Percentiles rank a stretch among this genome's conserved stretches.
Evolutionary conservation across 495 filamentous ascomycete species (phyloP).

Genomic region (Penicillium waksmanii): DNA sequence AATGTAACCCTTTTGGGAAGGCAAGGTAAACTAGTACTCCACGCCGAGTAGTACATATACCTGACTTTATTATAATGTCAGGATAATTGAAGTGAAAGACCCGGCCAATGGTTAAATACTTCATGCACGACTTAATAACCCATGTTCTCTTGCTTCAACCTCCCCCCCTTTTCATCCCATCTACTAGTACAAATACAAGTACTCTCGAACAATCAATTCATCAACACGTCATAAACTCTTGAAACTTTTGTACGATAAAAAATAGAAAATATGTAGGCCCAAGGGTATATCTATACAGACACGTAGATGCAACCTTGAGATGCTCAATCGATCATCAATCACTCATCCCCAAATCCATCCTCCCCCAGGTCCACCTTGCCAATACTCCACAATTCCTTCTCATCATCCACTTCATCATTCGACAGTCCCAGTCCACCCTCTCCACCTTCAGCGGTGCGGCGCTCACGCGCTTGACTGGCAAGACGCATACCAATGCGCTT

Average conservation of each 20-base stretch:
- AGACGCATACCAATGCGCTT: slow-evolving; percentile 86
- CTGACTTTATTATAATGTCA: too few relatives aligned
- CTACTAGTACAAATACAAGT: too few relatives aligned
- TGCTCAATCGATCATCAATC: slow-evolving; percentile 24
- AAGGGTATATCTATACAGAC: slow-evolving; percentile 33
- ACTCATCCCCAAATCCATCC: slow-evolving; percentile 58
- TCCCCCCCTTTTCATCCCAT: too few relatives aligned
- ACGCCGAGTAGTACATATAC: too few relatives aligned
- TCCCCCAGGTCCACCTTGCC: slow-evolving; percentile 86
- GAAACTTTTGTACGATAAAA: slow-evolving; percentile 30
- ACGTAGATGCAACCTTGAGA: slow-evolving; percentile 28
- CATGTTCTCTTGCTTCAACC: too few relatives aligned
- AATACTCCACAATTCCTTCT: slow-evolving; percentile 94
- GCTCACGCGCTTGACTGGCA: slow-evolving; percentile 80
- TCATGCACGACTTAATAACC: too few relatives aligned
- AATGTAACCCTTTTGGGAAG: slow-evolving; percentile 3
- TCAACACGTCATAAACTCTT: slow-evolving; percentile 16
- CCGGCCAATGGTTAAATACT: too few relatives aligned
- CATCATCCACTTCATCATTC: slow-evolving; percentile 90
- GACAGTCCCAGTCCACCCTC: slow-evolving; percentile 80
- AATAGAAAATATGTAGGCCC: slow-evolving; percentile 17
- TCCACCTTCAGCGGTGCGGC: slow-evolving; percentile 87
- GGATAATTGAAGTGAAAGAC: too few relatives aligned
- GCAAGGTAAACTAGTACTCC: too few relatives aligned
- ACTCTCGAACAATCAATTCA: slow-evolving; percentile 12